Evolutionary conservation across 768 basidiomycete genomes (phyloP), one percentile per base, ranked within the genome.

Genomic region (Ephemerocybe angulata): DNA sequence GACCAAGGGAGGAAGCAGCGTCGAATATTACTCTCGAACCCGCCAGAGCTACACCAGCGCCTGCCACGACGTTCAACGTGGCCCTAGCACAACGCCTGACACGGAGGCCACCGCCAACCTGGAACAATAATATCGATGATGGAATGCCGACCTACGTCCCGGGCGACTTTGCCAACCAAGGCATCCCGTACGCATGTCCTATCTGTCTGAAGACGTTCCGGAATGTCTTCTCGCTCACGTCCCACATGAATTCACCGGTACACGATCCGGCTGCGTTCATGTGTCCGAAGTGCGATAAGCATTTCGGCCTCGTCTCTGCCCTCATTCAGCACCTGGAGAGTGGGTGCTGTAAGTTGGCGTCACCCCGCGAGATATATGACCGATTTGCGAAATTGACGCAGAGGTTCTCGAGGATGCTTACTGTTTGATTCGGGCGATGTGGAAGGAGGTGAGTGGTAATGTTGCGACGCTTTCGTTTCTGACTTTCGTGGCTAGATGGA

Each of bases 291-390:
- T 88, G 87, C 61, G 60, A 52, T 2, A 28, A 40, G 19, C 64
- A 66, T 31, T 87, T 84, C 61, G 58, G 49, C 5, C 76, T 81
- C 12, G 72, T 88, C 31, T 86, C 86, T 50, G 84, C 62, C 2
- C 65, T 88, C 50, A 79, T 78, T 37, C 80, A 83, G 68, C 86
- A 88, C 63, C 75, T 88, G 27, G 85, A 88, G 72, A 84, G 81
- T 61, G 81, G 79, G 57, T 67, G 56, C 22, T 88, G 87, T 64
- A 82, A 80, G 0, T 76, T 86, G 17, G 55, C 65, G 35, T 76
- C 67, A 64, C 84, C 82, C 62, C 70, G 56, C 61, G 62, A 59
- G 1, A 76, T 81, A 13, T 67, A 72, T 42, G 62, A 65, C 2
- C 54, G 50, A 25, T 61, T 61, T 31, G 50, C 55, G 19, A 30